These are phyloP conservation scores for Lanzia echinophila DNA, from an alignment of 2,329 filamentous ascomycete genomes.

Conservation along the genomic window DNA sequence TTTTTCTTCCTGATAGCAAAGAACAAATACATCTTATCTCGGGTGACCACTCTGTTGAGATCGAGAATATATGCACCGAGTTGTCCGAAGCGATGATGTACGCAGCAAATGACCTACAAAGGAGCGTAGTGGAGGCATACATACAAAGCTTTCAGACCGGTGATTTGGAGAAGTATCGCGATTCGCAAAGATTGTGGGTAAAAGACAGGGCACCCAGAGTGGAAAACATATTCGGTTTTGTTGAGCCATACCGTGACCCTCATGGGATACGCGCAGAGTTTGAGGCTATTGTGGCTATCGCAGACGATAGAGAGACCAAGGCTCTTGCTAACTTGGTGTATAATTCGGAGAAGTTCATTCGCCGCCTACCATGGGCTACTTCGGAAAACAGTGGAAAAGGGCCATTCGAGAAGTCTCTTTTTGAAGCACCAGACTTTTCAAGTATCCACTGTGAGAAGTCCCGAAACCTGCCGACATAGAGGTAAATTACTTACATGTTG, in stretches of 20 bases:
- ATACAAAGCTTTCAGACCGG: conserved; percentile 50
- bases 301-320: conserved; percentile 59
- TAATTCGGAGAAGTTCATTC: conserved; percentile 58
- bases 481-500: background rate
- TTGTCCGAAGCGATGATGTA: conserved; percentile 42
- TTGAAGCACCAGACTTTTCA: conserved; percentile 67
- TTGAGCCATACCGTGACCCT: conserved; percentile 58
- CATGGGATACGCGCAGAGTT: conserved; percentile 52
- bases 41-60: conserved; percentile 47
- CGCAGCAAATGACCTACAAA: conserved; percentile 46
- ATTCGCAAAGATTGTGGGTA: conserved; percentile 52
- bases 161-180: conserved; percentile 47
- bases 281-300: conserved; percentile 52
- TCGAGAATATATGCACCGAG: conserved; percentile 42
- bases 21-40: conserved; percentile 36
- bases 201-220: conserved; percentile 48
- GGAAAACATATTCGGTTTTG: conserved; percentile 55
- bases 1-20: conserved; percentile 18
- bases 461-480: background rate
- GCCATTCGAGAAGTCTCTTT: conserved; percentile 66
- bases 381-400: conserved; percentile 34
- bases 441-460: conserved; percentile 46
- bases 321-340: conserved; percentile 56
- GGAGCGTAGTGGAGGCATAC: conserved; percentile 45
- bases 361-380: conserved; percentile 39